Evolutionary conservation across 768 basidiomycete species (phyloP).

Genomic region (Boletus reticuloceps): DNA sequence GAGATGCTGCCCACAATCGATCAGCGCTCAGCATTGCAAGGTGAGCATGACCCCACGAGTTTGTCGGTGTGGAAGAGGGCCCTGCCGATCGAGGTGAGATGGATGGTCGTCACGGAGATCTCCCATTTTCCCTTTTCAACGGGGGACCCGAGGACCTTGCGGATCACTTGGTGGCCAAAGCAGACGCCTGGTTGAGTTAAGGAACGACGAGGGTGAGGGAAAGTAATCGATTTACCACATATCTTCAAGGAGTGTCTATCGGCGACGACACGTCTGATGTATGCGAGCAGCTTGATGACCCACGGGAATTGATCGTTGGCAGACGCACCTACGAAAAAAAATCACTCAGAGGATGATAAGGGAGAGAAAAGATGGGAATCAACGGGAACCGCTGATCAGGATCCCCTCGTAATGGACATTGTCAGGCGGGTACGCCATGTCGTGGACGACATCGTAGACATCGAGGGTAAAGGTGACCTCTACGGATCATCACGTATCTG

Average conservation of each 20-base stretch:
- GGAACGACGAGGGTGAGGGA: background rate
- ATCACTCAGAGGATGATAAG: too few relatives aligned
- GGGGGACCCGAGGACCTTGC: slow-evolving; percentile 67
- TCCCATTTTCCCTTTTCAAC: slow-evolving; percentile 74
- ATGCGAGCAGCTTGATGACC: slow-evolving; percentile 67
- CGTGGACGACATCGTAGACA: slow-evolving; percentile 67
- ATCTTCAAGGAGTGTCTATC: too few relatives aligned
- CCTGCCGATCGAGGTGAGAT: slow-evolving; percentile 67
- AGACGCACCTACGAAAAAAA: slow-evolving; percentile 50
- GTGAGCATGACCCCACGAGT: slow-evolving; percentile 27
- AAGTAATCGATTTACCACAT: slow-evolving; percentile 37
- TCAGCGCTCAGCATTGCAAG: too few relatives aligned
- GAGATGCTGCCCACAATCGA: slow-evolving; percentile 48
- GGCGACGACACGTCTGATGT: slow-evolving; percentile 46
- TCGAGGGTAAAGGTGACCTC: slow-evolving; percentile 51
- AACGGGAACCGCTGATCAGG: slow-evolving; percentile 82
- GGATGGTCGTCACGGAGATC: slow-evolving; percentile 64
- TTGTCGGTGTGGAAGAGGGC: slow-evolving; percentile 57
- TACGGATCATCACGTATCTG: background rate
- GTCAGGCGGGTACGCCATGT: slow-evolving; percentile 58
- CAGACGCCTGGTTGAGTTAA: slow-evolving; percentile 62
- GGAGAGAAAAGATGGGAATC: slow-evolving; percentile 17
- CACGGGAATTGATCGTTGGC: slow-evolving; percentile 75
- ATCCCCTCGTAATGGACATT: slow-evolving; percentile 59
- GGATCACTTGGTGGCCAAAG: slow-evolving; percentile 84